Conservation (phyloP, 2,329 filamentous ascomycete species). For the Arthrobotrys conoides region DNA sequence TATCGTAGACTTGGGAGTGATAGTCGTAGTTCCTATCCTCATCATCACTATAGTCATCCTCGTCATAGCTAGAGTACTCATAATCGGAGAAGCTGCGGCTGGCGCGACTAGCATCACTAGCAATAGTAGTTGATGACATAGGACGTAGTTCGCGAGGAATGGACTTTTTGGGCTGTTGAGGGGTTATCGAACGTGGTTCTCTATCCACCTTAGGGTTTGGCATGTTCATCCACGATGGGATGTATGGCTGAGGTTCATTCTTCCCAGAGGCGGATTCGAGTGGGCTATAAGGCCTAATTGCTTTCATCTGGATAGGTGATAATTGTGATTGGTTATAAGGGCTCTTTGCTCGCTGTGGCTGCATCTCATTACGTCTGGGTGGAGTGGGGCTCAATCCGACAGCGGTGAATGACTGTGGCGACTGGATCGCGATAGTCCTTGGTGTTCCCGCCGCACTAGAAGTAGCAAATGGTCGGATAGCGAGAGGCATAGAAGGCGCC, state of each 20-base stretch:
- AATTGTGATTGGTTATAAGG: slow-evolving; percentile 4
- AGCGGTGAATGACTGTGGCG: slow-evolving; percentile 21
- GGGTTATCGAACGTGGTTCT: slow-evolving; percentile 4
- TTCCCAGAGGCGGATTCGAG: slow-evolving; percentile 8
- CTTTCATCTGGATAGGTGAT: slow-evolving; percentile 16
- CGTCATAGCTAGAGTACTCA: slow-evolving; percentile 25
- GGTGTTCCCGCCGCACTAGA: slow-evolving; percentile 3
- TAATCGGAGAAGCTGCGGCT: slow-evolving; percentile 20
- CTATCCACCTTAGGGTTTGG: neutral
- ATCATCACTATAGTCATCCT: slow-evolving; percentile 24
- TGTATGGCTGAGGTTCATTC: slow-evolving; percentile 16
- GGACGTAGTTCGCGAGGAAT: slow-evolving; percentile 37
- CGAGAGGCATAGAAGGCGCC: slow-evolving; percentile 18
- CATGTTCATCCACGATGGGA: slow-evolving; percentile 27
- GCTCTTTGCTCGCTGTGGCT: neutral
- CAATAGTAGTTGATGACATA: slow-evolving; percentile 51
- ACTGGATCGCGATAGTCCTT: slow-evolving; percentile 2
- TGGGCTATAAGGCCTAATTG: slow-evolving; percentile 25
- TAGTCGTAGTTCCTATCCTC: slow-evolving; percentile 41
- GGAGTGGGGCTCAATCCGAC: slow-evolving; percentile 16
- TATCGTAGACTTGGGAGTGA: slow-evolving; percentile 8
- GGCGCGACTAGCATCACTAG: slow-evolving; percentile 30
- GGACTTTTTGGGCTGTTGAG: slow-evolving; percentile 1
- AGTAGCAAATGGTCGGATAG: slow-evolving; percentile 14
- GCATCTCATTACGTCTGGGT: neutral